A percentile compares a stretch with the other conserved stretches of the same genome.
phyloP scores from a whole-genome alignment of 441 rosid genomes.

The Pelargonium cotyledonis region DNA sequence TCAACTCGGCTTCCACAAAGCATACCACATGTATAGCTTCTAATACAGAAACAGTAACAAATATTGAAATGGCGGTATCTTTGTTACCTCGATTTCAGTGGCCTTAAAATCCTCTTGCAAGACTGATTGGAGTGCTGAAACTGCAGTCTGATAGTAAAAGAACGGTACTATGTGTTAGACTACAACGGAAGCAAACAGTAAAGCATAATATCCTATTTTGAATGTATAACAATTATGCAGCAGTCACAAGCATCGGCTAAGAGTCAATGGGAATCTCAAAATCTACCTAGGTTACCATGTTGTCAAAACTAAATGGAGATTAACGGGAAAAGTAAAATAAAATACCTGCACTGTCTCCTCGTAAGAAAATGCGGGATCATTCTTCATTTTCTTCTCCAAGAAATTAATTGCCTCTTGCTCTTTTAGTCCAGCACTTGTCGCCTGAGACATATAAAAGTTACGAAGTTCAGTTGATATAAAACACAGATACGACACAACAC shows the following conservation, averaged over 20 bases:
- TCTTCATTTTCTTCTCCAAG: slow-evolving; percentile 97
- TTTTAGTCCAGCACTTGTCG: slow-evolving; percentile 93
- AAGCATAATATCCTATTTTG: no score
- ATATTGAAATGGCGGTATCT: neutral
- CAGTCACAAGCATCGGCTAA: neutral
- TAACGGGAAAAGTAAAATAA: slow-evolving; percentile 10
- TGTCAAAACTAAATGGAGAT: neutral
- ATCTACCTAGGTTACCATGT: no score
- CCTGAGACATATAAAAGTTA: slow-evolving; percentile 37
- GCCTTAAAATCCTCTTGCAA: slow-evolving; percentile 40
- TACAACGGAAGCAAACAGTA: neutral
- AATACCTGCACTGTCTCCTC: slow-evolving; percentile 93
- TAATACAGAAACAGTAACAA: neutral
- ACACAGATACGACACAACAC: neutral
- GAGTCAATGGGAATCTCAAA: neutral
- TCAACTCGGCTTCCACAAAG: neutral
- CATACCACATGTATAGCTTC: neutral
- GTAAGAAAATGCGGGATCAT: slow-evolving; percentile 69
- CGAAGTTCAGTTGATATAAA: neutral
- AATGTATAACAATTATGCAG: no score
- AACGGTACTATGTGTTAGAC: neutral
- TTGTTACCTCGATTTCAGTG: slow-evolving; percentile 33
- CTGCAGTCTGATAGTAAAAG: slow-evolving; percentile 23
- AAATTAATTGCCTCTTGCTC: slow-evolving; percentile 98
- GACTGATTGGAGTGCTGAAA: slow-evolving; percentile 36